Evolutionary conservation across 2,329 filamentous ascomycete species (phyloP).

Genomic region (Cercospora sesami): DNA sequence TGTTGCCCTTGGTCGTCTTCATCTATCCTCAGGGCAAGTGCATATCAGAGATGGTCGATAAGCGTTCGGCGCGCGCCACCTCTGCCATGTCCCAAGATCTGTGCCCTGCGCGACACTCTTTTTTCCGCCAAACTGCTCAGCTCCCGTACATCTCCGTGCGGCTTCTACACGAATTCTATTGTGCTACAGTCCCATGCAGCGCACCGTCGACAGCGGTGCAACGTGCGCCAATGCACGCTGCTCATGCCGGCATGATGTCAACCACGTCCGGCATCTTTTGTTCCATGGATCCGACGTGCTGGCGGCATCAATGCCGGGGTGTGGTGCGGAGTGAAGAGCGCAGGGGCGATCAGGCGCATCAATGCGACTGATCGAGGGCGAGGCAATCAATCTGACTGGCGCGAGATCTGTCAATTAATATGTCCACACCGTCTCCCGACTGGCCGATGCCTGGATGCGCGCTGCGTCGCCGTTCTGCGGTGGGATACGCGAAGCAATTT

Average conservation of each 20-base stretch:
- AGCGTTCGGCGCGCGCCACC: not conserved
- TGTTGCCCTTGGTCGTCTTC: not conserved
- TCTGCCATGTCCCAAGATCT: not conserved
- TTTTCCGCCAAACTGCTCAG: not conserved
- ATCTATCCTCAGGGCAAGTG: not conserved
- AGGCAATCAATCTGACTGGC: not conserved
- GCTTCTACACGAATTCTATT: slow-evolving; percentile 2
- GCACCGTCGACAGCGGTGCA: slow-evolving; percentile 1
- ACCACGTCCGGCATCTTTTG: not conserved
- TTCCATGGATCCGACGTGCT: not conserved
- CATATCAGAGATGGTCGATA: not conserved
- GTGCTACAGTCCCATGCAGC: not conserved
- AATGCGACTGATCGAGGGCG: not conserved
- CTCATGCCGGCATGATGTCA: slow-evolving; percentile 6
- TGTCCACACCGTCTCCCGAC: not conserved
- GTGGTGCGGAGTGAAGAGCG: not conserved
- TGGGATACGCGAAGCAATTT: not conserved
- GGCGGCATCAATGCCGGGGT: not conserved
- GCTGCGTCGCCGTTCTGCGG: not conserved
- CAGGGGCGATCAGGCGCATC: not conserved
- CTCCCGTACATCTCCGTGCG: not conserved
- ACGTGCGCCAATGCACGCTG: not conserved
- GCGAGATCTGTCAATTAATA: not conserved
- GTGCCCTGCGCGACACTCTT: not conserved
- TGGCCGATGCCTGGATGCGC: not conserved